Base-by-base conservation (phyloP, 1,284 basidiomycete genomes). In the Waitea zeae region DNA sequence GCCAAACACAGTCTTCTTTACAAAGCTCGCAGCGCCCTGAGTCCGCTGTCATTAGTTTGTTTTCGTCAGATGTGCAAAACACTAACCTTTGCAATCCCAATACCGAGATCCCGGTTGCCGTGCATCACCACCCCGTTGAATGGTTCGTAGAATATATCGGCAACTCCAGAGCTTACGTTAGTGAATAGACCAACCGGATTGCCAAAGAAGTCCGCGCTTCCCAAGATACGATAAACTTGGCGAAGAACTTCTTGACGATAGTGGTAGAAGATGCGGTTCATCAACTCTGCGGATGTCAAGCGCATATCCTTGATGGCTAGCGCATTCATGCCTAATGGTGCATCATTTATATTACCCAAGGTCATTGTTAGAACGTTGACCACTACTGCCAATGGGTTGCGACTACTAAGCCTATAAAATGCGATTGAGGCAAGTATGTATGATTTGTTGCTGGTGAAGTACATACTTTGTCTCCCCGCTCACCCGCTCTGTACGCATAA, bases 1-100 rank as follows among this genome's bases (percentile, higher is more conserved):
- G 20, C 95, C 95, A 48, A 97, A 99, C 9, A 97, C 86, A 0
- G 93, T 97, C 62, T 98, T 98, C 64, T 97, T 97, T 36, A 97
- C 86, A 48, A 98, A 93, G 51, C 89, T 96, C 6, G 95, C 92
- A 0, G 95, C 95, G 26, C 95, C 90, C 76, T 88, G 50, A 17
- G 27, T 15, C n/a, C 3, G 39, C 18, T 5, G 17, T 30, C 12
- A 26, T 17, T 31, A 22, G 17, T 15, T 30, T 22, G 12, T 13
- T 2, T 4, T 2, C 5, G 31, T n/a, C 33, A 38, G 34, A 18
- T 4, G 35, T 20, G 3, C 14, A 12, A n/a, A 14, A 31, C 3
- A 45, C 57, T 40, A 46, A 86, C 86, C 64, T 92, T 86, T 2
- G 95, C 95, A 38, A 99, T 89, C n/a, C 95, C 90, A 41, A 93